These are phyloP conservation scores for Agrocybe chaxingu DNA, from an alignment of 768 basidiomycete genomes.

Conservation along the genomic window DNA sequence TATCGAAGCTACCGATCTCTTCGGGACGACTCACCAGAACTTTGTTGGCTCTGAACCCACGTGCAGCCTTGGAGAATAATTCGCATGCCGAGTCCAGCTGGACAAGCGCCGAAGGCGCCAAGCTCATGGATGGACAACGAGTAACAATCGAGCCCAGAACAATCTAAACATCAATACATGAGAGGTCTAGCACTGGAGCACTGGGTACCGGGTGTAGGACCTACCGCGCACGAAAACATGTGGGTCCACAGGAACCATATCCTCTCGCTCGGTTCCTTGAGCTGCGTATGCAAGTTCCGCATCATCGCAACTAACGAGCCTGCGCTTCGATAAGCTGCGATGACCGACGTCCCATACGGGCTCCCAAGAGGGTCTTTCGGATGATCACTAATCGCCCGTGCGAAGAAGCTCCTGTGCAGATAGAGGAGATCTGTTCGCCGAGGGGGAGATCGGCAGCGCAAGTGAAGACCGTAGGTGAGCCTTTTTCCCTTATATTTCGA, in stretches of 20 bases:
- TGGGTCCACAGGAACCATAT: slow-evolving; percentile 65
- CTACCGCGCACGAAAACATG: slow-evolving; percentile 66
- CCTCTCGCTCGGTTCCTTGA: slow-evolving; percentile 60
- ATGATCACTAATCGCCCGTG: slow-evolving; percentile 68
- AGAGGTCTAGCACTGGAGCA: neutral
- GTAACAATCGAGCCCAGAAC: slow-evolving; percentile 75
- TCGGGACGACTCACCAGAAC: slow-evolving; percentile 48
- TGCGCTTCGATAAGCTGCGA: slow-evolving; percentile 71
- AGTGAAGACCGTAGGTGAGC: slow-evolving; percentile 10
- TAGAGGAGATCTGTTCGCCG: slow-evolving; percentile 57
- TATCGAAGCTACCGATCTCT: neutral
- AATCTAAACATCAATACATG: slow-evolving; percentile 37
- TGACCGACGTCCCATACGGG: slow-evolving; percentile 69
- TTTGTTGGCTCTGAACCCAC: slow-evolving; percentile 59
- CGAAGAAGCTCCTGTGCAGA: slow-evolving; percentile 72
- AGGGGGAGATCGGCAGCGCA: slow-evolving; percentile 3
- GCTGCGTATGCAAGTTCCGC: slow-evolving; percentile 63
- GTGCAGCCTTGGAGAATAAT: slow-evolving; percentile 67
- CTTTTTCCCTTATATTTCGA: neutral
- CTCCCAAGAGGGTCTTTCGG: slow-evolving; percentile 73
- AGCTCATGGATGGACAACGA: slow-evolving; percentile 74
- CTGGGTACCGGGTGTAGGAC: slow-evolving; percentile 17
- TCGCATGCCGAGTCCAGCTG: slow-evolving; percentile 76
- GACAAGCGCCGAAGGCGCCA: slow-evolving; percentile 70
- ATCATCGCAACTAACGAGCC: slow-evolving; percentile 69